Conservation (phyloP, 352 stramenopile genomes). For the Phytophthora idaei region DNA sequence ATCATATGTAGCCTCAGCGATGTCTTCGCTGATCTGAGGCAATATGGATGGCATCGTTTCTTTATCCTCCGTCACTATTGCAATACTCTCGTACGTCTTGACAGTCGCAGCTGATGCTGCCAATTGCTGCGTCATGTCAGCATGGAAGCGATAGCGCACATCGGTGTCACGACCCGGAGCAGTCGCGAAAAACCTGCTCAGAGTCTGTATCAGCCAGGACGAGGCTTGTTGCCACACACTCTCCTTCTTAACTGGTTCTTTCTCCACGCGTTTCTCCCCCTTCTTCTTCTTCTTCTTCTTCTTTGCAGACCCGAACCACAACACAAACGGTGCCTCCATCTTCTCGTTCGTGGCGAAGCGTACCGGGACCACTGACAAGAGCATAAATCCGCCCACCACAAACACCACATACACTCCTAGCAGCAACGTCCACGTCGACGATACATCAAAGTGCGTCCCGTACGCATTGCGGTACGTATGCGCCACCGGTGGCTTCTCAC, state of each 20-base stretch:
- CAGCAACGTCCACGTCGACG: slow-evolving; percentile 51
- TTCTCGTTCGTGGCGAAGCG: slow-evolving; percentile 20
- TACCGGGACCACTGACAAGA: slow-evolving; percentile 59
- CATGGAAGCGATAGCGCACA: slow-evolving; percentile 37
- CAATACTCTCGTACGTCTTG: slow-evolving; percentile 63
- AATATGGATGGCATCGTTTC: background rate
- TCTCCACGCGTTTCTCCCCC: background rate
- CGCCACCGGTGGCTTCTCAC: slow-evolving; percentile 15
- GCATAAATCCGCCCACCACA: slow-evolving; percentile 36
- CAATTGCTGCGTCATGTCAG: slow-evolving; percentile 35
- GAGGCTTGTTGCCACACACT: slow-evolving; percentile 10
- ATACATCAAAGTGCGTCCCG: slow-evolving; percentile 58
- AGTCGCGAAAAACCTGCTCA: background rate
- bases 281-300: slow-evolving; percentile 5
- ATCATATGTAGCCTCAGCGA: background rate
- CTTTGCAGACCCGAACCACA: slow-evolving; percentile 32
- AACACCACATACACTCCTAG: slow-evolving; percentile 38
- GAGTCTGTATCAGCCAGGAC: slow-evolving; percentile 5
- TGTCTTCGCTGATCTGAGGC: background rate
- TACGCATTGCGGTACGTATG: slow-evolving; percentile 66
- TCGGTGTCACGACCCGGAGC: slow-evolving; percentile 11
- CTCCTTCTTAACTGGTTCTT: slow-evolving; percentile 11
- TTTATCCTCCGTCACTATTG: slow-evolving; percentile 41
- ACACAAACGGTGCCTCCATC: slow-evolving; percentile 37
- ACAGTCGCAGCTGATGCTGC: slow-evolving; percentile 6